Evolutionary conservation across 2,329 filamentous ascomycete species (phyloP).

Genomic region (Clarireedia hainanense): DNA sequence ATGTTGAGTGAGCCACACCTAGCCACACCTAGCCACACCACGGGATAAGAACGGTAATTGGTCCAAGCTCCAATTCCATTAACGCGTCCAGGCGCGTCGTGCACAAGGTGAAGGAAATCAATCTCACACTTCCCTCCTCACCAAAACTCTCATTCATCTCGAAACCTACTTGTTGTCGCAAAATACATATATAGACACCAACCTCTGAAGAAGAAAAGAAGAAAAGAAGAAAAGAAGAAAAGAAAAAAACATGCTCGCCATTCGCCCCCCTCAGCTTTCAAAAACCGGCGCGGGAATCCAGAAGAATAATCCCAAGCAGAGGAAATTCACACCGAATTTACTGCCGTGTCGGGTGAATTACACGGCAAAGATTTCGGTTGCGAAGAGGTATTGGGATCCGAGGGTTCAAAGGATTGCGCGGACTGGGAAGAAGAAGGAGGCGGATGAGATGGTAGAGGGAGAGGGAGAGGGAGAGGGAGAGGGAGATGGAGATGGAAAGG

Average conservation of each 20-base stretch:
- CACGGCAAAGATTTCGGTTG: neutral
- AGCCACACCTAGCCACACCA: no score
- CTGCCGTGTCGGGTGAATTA: slow-evolving; percentile 6
- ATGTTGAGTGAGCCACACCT: no score
- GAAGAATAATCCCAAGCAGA: neutral
- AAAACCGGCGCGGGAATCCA: neutral
- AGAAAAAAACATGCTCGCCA: neutral
- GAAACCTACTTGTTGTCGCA: no score
- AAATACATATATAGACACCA: no score
- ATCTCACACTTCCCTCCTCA: neutral
- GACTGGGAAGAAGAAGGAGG: neutral
- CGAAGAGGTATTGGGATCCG: slow-evolving; percentile 6
- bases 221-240: no score
- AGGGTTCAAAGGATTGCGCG: neutral
- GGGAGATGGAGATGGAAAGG: neutral
- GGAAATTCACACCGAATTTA: neutral
- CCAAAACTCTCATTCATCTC: neutral
- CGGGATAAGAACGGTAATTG: no score
- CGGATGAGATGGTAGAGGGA: no score
- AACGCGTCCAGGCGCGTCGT: neutral
- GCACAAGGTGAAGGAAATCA: no score
- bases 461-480: neutral
- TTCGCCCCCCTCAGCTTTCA: neutral
- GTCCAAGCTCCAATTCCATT: neutral
- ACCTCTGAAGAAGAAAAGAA: no score